These are phyloP conservation scores for Chaetothyriales sp. DNA, from an alignment of 2,329 filamentous ascomycete genomes.

Conservation along the genomic window DNA sequence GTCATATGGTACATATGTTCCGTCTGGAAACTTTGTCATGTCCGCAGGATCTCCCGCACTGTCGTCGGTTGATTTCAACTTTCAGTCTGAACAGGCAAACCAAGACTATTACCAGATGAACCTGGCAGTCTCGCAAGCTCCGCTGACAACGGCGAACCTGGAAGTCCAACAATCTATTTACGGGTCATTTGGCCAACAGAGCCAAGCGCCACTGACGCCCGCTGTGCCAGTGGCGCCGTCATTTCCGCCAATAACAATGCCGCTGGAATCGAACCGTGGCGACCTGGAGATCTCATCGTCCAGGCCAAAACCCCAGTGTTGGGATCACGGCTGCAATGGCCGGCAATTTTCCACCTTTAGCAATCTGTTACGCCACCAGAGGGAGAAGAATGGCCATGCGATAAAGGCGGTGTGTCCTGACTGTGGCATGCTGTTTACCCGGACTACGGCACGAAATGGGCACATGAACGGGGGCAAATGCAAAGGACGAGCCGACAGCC, in stretches of 20 bases:
- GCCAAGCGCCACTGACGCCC: constrained; percentile 4
- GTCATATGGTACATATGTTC: background rate
- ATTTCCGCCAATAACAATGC: constrained; percentile 8
- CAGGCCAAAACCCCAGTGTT: constrained; percentile 86
- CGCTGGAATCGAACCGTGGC: constrained; percentile 12
- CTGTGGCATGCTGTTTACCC: constrained; percentile 84
- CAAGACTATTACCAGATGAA: background rate
- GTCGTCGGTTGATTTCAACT: background rate
- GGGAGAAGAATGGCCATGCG: constrained; percentile 85
- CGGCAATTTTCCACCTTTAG: constrained; percentile 93
- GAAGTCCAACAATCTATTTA: background rate
- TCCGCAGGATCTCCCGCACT: background rate
- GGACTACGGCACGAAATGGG: constrained; percentile 75
- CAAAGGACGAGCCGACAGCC: constrained; percentile 39
- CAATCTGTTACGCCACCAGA: constrained; percentile 80
- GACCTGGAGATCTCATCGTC: constrained; percentile 21
- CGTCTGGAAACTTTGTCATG: background rate
- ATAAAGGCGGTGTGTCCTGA: constrained; percentile 78
- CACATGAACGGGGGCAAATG: constrained; percentile 82
- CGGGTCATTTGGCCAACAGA: background rate
- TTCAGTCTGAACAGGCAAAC: background rate
- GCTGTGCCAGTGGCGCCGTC: constrained; percentile 6
- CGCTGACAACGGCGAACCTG: background rate
- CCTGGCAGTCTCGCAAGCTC: background rate
- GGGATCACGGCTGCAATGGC: constrained; percentile 93